phyloP scores from a whole-genome alignment of 2,329 filamentous ascomycete species.

The Colletotrichum kahawae region DNA sequence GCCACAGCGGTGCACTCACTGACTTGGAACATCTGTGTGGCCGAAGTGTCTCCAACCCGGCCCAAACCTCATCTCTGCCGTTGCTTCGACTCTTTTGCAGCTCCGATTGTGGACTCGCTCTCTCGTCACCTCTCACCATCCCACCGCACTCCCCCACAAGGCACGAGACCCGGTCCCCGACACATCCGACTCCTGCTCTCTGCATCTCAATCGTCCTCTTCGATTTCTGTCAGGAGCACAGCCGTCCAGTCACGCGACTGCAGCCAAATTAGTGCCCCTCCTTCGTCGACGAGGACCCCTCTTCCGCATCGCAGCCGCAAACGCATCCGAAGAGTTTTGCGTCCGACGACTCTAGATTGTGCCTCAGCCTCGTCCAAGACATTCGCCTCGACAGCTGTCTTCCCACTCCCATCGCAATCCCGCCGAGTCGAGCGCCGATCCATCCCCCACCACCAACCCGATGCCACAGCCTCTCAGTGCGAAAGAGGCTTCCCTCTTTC shows the following conservation, averaged over 20 bases:
- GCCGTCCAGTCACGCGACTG: slow-evolving; percentile 1
- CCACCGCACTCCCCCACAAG: slow-evolving; percentile 10
- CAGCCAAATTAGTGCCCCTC: slow-evolving; percentile 9
- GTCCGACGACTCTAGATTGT: neutral
- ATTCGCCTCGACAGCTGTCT: neutral
- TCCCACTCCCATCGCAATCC: neutral
- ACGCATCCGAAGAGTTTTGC: slow-evolving; percentile 7
- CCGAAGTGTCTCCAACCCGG: slow-evolving; percentile 4
- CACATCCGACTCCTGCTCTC: slow-evolving; percentile 10
- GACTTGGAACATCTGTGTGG: slow-evolving; percentile 17
- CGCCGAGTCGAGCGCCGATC: neutral
- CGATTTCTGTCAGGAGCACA: neutral
- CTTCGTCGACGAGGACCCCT: slow-evolving; percentile 7
- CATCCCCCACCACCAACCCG: slow-evolving; percentile 29
- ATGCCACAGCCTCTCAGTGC: slow-evolving; percentile 79
- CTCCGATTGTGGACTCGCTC: slow-evolving; percentile 18
- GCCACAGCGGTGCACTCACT: neutral
- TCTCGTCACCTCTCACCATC: neutral
- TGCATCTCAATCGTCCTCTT: neutral
- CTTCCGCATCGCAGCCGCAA: neutral
- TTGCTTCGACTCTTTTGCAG: slow-evolving; percentile 6
- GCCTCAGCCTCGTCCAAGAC: neutral
- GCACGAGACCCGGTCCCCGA: slow-evolving; percentile 18
- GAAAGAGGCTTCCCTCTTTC: slow-evolving; percentile 94
- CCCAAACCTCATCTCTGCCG: neutral